A percentile compares a stretch with the other conserved stretches of the same genome.
Evolutionary conservation across 257 asterid species (phyloP).

Genomic region (Solanum paucissectum): DNA sequence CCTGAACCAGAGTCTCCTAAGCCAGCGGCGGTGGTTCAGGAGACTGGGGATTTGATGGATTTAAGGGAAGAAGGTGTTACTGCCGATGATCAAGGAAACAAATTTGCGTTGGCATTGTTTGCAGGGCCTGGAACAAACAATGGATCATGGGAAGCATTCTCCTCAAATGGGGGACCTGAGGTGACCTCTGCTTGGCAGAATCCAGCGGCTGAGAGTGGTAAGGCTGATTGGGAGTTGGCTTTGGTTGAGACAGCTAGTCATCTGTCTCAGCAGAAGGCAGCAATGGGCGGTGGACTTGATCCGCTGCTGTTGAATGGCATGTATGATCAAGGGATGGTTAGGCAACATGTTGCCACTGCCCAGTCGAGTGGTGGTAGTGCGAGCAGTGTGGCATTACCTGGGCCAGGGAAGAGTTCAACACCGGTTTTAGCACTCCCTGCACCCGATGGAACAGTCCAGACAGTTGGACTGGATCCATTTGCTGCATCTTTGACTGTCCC

Average conservation of each 20-base stretch:
- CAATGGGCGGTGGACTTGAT: constrained; percentile 75
- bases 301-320: constrained; percentile 67
- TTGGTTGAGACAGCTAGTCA: constrained; percentile 67
- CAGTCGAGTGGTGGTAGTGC: constrained; percentile 57
- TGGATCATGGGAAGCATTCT: constrained; percentile 76
- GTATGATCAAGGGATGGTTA: constrained; percentile 77
- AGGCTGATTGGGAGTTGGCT: constrained; percentile 83
- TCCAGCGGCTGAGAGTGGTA: constrained; percentile 69
- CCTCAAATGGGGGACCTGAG: constrained; percentile 33
- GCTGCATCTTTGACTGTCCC: constrained; percentile 63
- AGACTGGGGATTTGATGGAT: constrained; percentile 50
- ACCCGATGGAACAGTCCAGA: constrained; percentile 58
- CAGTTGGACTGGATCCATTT: constrained; percentile 66
- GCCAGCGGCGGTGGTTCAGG: constrained; percentile 17
- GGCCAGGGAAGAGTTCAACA: constrained; percentile 39
- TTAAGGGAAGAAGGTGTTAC: constrained; percentile 61
- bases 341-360: constrained; percentile 49
- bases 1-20: constrained; percentile 51
- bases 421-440: constrained; percentile 73
- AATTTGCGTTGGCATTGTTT: constrained; percentile 61
- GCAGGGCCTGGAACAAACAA: constrained; percentile 42
- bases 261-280: constrained; percentile 55
- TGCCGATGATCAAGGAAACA: constrained; percentile 81
- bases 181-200: constrained; percentile 87
- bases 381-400: constrained; percentile 69